Conservation (phyloP, 257 asterid species). For the Schizonepeta tenuifolia region DNA sequence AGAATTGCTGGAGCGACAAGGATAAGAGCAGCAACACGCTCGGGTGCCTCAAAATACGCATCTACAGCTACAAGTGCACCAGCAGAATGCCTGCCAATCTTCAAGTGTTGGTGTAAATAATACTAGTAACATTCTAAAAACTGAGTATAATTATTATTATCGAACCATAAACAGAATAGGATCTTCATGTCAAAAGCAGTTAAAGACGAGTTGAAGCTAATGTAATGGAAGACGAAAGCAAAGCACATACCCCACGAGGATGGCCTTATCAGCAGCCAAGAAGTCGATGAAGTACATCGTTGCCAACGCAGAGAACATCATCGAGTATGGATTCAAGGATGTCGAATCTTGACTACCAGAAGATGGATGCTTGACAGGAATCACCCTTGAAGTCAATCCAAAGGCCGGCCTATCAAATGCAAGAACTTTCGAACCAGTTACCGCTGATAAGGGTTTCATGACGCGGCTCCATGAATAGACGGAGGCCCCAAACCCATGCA, state of each 20-base stretch:
- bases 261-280: slow-evolving; percentile 72
- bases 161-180: background rate
- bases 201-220: background rate
- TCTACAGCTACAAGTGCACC: slow-evolving; percentile 93
- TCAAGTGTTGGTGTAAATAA: slow-evolving; percentile 36
- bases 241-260: slow-evolving; percentile 81
- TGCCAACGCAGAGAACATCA: slow-evolving; percentile 72
- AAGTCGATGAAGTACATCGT: slow-evolving; percentile 74
- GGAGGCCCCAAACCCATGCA: slow-evolving; percentile 98
- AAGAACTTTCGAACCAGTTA: slow-evolving; percentile 68
- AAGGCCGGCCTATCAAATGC: slow-evolving; percentile 99
- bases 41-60: slow-evolving; percentile 91
- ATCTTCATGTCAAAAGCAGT: slow-evolving; percentile 9
- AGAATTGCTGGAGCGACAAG: slow-evolving; percentile 92
- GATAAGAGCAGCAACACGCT: slow-evolving; percentile 87
- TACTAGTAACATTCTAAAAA: slow-evolving; percentile 6
- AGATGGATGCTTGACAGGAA: slow-evolving; percentile 40
- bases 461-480: slow-evolving; percentile 81
- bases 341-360: slow-evolving; percentile 43
- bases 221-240: background rate
- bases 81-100: slow-evolving; percentile 85
- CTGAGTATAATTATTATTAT: background rate
- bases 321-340: slow-evolving; percentile 80
- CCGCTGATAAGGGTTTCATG: slow-evolving; percentile 70
- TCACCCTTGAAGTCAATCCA: slow-evolving; percentile 83